Evolutionary conservation across 192 early-diverging fungal species (phyloP), one percentile per base, ranked within the genome.

Genomic region (Spizellomyces punctatus): DNA sequence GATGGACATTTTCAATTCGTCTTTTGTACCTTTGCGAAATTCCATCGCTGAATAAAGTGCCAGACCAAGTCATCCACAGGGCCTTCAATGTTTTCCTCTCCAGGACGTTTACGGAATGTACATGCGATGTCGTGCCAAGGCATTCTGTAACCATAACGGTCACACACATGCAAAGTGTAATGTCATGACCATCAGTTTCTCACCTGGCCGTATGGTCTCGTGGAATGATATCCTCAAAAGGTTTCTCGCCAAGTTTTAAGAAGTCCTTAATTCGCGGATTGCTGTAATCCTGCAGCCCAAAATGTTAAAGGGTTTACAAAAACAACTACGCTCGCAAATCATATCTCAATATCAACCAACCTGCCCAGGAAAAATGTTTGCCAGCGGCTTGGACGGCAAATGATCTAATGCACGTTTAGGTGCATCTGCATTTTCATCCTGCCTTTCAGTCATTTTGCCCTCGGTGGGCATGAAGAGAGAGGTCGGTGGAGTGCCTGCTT

Each of bases 111-210:
- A 62, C 79, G 81, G 73, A 95, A 86, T 55, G 85, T 91, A 71
- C 92, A 83, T 14, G 89, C 88, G 42, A 95, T 82, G 61, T 95
- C 93, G 75, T 95, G 93, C 93, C 93, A 95, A 19, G 93, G 92
- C 93, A 94, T 93, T 67, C 93, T 36, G 27, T 36, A 36, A 3
- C 27, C 27, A 36, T 3, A 36, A 36, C 3, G 27, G 27, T 36
- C 27, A 36, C 27, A 36, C 27, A 36, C 27, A 36, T 61, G 12
- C 57, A 66, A 4, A 66, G 0, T 16, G 60, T 59, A 3, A 41
- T 12, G 10, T 17, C 14, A 19, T n/a, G 14, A 3, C 10, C 3
- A 22, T 36, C 1, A 41, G 4, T 1, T 61, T 36, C 59, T 41
- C 3, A 36, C 27, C 27, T 69, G 27, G 77, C 69, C 8, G 66